Conservation (phyloP, 805 yeast species). For the Yamadazyma ubonensis region DNA sequence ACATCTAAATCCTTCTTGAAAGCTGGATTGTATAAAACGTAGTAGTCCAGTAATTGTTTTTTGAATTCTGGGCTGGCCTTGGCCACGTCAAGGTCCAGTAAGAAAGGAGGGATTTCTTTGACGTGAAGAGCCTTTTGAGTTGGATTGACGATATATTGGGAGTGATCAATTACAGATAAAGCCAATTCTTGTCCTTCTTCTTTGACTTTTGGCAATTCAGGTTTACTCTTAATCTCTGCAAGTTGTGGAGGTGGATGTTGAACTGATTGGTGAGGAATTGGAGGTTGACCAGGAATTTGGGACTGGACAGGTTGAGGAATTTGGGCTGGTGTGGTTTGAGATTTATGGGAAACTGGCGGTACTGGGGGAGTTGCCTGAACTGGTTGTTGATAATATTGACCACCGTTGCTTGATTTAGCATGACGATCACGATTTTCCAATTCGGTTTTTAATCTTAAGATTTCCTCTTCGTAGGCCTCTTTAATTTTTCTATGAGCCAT, state of each 20-base stretch:
- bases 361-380: constrained; percentile 13
- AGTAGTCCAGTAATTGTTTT: constrained; percentile 82
- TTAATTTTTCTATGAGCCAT: constrained; percentile 92
- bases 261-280: not conserved
- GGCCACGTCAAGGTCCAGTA: constrained; percentile 75
- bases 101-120: constrained; percentile 79
- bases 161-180: constrained; percentile 37
- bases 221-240: constrained; percentile 14
- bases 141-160: constrained; percentile 43
- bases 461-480: constrained; percentile 94
- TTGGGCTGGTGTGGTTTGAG: constrained; percentile 8
- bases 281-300: not conserved
- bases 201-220: not conserved
- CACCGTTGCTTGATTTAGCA: constrained; percentile 18
- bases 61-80: constrained; percentile 73
- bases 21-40: constrained; percentile 86
- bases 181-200: constrained; percentile 28
- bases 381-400: constrained; percentile 17
- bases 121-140: constrained; percentile 53
- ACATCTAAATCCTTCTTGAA: constrained; percentile 68
- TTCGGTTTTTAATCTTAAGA: constrained; percentile 79
- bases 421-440: constrained; percentile 77
- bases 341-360: constrained; percentile 6
- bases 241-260: constrained; percentile 8
- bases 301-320: constrained; percentile 9